Evolutionary conservation across 352 stramenopile species (phyloP).

Genomic region (Plasmopara muralis): DNA sequence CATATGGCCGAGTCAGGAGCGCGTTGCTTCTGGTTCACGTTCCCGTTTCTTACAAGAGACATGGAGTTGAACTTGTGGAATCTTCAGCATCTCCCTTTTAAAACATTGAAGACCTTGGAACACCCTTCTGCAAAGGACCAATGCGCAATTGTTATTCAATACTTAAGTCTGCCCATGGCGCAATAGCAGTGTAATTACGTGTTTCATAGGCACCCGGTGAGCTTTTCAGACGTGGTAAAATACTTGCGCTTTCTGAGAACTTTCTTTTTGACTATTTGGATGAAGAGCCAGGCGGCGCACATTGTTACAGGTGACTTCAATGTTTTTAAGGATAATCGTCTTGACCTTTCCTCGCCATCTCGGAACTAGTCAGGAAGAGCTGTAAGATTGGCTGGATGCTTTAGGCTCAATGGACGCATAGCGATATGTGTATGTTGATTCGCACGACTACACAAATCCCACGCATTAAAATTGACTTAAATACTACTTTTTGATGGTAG

Average conservation of each 20-base stretch:
- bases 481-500: conserved; percentile 14
- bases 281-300: neutral
- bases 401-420: conserved; percentile 11
- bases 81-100: conserved; percentile 10
- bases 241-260: neutral
- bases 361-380: conserved; percentile 1
- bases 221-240: neutral
- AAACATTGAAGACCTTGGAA: conserved; percentile 7
- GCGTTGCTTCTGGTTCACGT: conserved; percentile 13
- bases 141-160: conserved; percentile 14
- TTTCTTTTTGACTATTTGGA: neutral
- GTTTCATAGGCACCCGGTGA: conserved; percentile 15
- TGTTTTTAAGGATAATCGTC: conserved; percentile 1
- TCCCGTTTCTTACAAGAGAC: neutral
- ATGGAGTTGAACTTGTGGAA: conserved; percentile 8
- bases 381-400: conserved; percentile 9
- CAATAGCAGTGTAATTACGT: neutral
- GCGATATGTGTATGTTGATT: conserved; percentile 6
- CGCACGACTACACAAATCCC: conserved; percentile 7
- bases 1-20: conserved; percentile 9
- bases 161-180: conserved; percentile 3
- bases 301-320: conserved; percentile 11
- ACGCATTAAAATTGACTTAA: conserved; percentile 9
- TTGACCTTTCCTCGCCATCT: conserved; percentile 1
- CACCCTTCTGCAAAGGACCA: conserved; percentile 3